Evolutionary conservation across 306 rosid genomes (phyloP).

Genomic region (Mucuna pruriens): DNA sequence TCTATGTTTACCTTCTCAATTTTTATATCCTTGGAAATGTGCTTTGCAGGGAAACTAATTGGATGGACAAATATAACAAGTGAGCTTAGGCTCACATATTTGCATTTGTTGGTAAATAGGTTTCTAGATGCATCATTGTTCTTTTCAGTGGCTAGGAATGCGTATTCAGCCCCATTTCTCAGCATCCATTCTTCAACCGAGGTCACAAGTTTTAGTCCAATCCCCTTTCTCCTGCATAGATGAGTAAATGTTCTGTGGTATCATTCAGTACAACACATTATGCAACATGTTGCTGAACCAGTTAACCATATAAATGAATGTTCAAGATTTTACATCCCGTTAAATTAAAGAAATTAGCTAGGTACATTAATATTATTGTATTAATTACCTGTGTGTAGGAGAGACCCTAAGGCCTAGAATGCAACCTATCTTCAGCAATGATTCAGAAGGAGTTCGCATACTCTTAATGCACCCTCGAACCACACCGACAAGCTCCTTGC

Average conservation of each 20-base stretch:
- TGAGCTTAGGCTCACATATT: conserved; percentile 60
- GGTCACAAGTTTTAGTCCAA: conserved; percentile 64
- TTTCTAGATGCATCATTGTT: conserved; percentile 61
- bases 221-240: conserved; percentile 55
- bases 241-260: neutral
- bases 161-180: conserved; percentile 69
- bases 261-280: neutral
- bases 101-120: conserved; percentile 70
- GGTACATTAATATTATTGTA: neutral
- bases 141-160: conserved; percentile 68
- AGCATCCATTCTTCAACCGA: conserved; percentile 77
- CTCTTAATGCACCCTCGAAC: conserved; percentile 77
- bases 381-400: conserved; percentile 59
- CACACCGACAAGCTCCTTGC: conserved; percentile 69
- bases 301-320: too few species aligned
- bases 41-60: conserved; percentile 42
- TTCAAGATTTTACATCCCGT: neutral
- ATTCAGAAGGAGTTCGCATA: conserved; percentile 54
- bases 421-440: conserved; percentile 64
- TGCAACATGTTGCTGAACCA: neutral
- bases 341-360: neutral
- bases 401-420: conserved; percentile 82
- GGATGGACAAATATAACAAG: conserved; percentile 65
- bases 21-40: conserved; percentile 50
- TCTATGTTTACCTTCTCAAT: conserved; percentile 52